phyloP scores from a whole-genome alignment of 2,329 filamentous ascomycete genomes.

The Drechslerella coelobrocha region DNA sequence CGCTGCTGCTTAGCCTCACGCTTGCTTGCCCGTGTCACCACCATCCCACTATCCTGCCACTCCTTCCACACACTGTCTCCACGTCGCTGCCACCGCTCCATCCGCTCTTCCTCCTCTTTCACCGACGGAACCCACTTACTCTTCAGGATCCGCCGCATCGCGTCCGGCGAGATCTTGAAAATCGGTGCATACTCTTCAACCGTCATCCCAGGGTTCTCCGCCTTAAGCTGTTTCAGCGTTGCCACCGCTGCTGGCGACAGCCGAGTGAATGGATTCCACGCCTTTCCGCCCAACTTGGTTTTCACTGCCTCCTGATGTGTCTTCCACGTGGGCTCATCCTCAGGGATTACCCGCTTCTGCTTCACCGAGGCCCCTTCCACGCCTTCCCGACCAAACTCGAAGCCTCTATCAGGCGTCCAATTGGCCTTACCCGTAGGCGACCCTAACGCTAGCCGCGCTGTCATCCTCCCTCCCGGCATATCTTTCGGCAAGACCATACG shows the following conservation, averaged over 20 bases:
- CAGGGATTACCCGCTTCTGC: background rate
- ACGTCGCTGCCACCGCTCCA: constrained; percentile 68
- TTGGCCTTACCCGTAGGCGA: background rate
- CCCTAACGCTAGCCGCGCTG: background rate
- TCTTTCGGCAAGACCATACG: constrained; percentile 11
- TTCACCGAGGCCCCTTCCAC: background rate
- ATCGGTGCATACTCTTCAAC: constrained; percentile 74
- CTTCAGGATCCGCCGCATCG: constrained; percentile 83
- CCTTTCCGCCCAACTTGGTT: constrained; percentile 75
- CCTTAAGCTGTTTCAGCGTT: constrained; percentile 84
- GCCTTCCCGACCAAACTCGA: background rate
- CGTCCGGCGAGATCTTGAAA: constrained; percentile 87
- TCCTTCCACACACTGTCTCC: constrained; percentile 67
- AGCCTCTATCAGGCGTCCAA: constrained; percentile 3
- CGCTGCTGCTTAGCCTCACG: constrained; percentile 17
- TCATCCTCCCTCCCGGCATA: constrained; percentile 6
- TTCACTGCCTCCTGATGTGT: constrained; percentile 57
- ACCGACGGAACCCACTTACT: constrained; percentile 73
- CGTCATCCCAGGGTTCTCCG: constrained; percentile 76
- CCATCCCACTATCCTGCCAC: constrained; percentile 36
- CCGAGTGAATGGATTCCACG: constrained; percentile 83
- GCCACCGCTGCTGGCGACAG: constrained; percentile 89
- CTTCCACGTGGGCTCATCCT: constrained; percentile 24
- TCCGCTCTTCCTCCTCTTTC: constrained; percentile 66
- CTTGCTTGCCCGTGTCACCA: constrained; percentile 37